A percentile compares a stretch with the other conserved stretches of the same genome.
phyloP scores from a whole-genome alignment of 2,329 filamentous ascomycete species.

The Botrytis tulipae region DNA sequence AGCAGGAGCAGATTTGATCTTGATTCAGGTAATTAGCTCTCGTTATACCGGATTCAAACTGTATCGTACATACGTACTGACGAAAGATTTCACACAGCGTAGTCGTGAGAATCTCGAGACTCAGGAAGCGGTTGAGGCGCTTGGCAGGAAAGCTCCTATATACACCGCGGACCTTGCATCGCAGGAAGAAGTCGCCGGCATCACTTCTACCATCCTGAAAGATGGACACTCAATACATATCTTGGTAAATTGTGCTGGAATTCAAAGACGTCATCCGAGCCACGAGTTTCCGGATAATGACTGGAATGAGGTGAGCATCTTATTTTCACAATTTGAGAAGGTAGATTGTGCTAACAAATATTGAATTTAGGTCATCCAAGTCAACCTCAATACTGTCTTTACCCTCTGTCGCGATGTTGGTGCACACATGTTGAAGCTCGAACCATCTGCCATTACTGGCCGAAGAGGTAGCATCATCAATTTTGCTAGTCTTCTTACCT shows the following conservation, averaged over 20 bases:
- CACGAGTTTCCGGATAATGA: conserved; percentile 42
- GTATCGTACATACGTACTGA: neutral
- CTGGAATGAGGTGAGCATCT: conserved; percentile 56
- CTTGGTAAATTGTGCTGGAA: conserved; percentile 48
- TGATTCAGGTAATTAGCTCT: conserved; percentile 40
- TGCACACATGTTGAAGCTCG: conserved; percentile 66
- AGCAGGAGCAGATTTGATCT: conserved; percentile 42
- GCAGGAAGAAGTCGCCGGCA: conserved; percentile 55
- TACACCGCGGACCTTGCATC: conserved; percentile 69
- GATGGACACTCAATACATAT: conserved; percentile 46
- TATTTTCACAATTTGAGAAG: conserved; percentile 55
- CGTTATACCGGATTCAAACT: neutral
- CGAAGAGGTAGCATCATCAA: conserved; percentile 77
- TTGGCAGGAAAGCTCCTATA: conserved; percentile 65
- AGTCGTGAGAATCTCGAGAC: conserved; percentile 45
- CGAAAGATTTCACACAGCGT: conserved; percentile 28
- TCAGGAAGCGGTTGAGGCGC: conserved; percentile 58
- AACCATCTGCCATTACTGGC: conserved; percentile 69
- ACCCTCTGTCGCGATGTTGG: conserved; percentile 74
- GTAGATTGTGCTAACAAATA: conserved; percentile 29
- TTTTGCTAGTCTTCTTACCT: conserved; percentile 78
- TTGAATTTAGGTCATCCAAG: conserved; percentile 60
- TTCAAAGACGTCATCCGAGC: conserved; percentile 39
- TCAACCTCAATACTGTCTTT: conserved; percentile 83
- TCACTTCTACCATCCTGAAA: conserved; percentile 60